Evolutionary conservation across 148 eudicot genomes (phyloP), one percentile per base, ranked within the genome.

Genomic region (Persicaria maculosa): DNA sequence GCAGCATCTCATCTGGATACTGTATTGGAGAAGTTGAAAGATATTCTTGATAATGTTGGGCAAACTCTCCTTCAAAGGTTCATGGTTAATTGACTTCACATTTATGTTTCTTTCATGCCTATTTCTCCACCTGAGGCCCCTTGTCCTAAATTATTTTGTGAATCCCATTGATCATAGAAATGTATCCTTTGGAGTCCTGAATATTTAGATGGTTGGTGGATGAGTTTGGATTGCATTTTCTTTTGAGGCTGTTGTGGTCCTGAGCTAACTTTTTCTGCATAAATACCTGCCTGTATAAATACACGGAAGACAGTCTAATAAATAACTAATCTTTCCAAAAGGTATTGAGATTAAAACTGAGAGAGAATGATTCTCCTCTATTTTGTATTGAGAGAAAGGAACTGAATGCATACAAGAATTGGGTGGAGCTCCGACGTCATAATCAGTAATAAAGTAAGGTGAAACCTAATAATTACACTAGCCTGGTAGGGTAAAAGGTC

Each of bases 1-100:
- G 90, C 93, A 58, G 98, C 98, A 77, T 92, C 99, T 40, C 99
- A 95, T 81, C 82, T 95, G 91, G 99, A 95, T 83, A 92, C 94
- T 46, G 93, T 95, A 76, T 80, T 95, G 87, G 99, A 90, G 68
- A 95, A 95, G 83, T 83, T 95, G 36, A 95, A 89, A 83, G 88
- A 84, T 61, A 95, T 92, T 81, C 92, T 92, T 40, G 97, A 90
- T 78, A 89, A 84, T 79, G 93, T 88, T 59, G 97, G 94, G 61
- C 91, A 95, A 82, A 92, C 88, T 81, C 57, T 95, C 47, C 76
- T 95, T 59, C 88, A 87, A 68, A 95, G 97, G 99, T 95, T 71
- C 76, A 20, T 74, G 71, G 68, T 73, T 17, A 4, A 46, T 45
- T 71, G 9, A 9, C 46, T 71, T 71, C 15, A 17, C 47, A 46